Conservation (phyloP, 495 filamentous ascomycete species). For the Penicillium steckii region DNA sequence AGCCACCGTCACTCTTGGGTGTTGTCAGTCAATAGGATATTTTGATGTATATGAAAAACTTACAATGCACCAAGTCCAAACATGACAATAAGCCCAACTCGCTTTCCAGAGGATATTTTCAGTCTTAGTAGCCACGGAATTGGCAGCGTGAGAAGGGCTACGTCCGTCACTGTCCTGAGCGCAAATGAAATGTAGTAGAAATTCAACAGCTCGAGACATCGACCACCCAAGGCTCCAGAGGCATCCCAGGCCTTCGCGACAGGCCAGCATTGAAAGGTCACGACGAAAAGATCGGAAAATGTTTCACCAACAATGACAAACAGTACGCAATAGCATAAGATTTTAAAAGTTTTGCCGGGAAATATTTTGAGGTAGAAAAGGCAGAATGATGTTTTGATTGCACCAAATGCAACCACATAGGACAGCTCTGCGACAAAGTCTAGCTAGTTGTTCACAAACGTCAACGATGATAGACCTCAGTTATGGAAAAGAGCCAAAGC, state of each 20-base stretch:
- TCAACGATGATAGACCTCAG: neutral
- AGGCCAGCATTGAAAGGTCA: slow-evolving; percentile 13
- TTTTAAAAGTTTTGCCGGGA: slow-evolving; percentile 1
- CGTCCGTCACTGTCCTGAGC: slow-evolving; percentile 25
- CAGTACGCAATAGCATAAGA: slow-evolving; percentile 7
- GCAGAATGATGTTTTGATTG: slow-evolving; percentile 13
- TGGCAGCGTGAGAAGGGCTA: slow-evolving; percentile 26
- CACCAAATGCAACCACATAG: slow-evolving; percentile 7
- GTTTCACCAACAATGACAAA: slow-evolving; percentile 1
- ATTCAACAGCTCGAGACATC: slow-evolving; percentile 6
- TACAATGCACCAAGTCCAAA: slow-evolving; percentile 33
- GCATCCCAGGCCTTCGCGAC: slow-evolving; percentile 12
- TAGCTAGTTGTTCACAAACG: neutral
- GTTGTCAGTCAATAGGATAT: neutral
- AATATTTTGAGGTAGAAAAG: slow-evolving; percentile 8
- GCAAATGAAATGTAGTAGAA: slow-evolving; percentile 15
- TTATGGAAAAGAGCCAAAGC: neutral
- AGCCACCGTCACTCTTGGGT: slow-evolving; percentile 4
- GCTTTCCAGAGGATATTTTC: slow-evolving; percentile 20
- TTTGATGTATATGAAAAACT: slow-evolving; percentile 3
- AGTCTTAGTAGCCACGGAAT: slow-evolving; percentile 26
- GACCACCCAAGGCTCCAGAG: neutral
- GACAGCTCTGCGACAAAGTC: slow-evolving; percentile 11
- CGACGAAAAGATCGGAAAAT: slow-evolving; percentile 6
- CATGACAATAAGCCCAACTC: slow-evolving; percentile 22